A percentile compares a stretch with the other conserved stretches of the same genome.
Evolutionary conservation across 2,329 filamentous ascomycete genomes (phyloP).

Genomic region (Exophiala viscosa): DNA sequence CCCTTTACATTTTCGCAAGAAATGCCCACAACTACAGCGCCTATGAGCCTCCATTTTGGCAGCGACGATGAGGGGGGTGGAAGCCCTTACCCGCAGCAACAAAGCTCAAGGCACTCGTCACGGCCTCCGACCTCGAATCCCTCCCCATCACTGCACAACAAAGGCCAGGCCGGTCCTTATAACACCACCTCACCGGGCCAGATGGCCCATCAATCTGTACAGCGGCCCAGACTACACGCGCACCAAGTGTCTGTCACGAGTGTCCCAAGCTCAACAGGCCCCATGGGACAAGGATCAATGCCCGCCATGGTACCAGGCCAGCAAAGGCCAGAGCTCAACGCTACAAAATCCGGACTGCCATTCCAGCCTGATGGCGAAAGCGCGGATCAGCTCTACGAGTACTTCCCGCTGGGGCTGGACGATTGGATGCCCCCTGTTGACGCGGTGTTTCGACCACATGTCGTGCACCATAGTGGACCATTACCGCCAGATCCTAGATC

Average conservation of each 20-base stretch:
- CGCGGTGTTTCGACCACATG: conserved; percentile 84
- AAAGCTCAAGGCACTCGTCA: conserved; percentile 23
- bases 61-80: conserved; percentile 29
- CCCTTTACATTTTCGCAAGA: conserved; percentile 27
- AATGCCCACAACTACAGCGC: conserved; percentile 14
- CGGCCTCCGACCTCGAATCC: conserved; percentile 30
- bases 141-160: conserved; percentile 24
- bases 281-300: conserved; percentile 4
- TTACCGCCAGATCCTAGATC: conserved; percentile 22
- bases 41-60: conserved; percentile 29
- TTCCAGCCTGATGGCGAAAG: conserved; percentile 18
- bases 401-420: conserved; percentile 85
- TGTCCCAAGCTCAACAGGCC: conserved; percentile 9
- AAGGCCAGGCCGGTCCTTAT: conserved; percentile 20
- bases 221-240: conserved; percentile 19
- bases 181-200: conserved; percentile 11
- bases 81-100: conserved; percentile 22
- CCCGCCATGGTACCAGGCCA: not conserved
- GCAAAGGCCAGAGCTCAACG: conserved; percentile 16
- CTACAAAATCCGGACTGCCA: conserved; percentile 14
- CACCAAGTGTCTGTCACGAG: conserved; percentile 22
- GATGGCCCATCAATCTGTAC: not conserved
- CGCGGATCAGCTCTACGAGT: conserved; percentile 84
- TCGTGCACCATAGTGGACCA: conserved; percentile 69
- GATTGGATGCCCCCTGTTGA: conserved; percentile 90